Base-by-base conservation (phyloP, 306 rosid genomes). In the Inga oerstediana region DNA sequence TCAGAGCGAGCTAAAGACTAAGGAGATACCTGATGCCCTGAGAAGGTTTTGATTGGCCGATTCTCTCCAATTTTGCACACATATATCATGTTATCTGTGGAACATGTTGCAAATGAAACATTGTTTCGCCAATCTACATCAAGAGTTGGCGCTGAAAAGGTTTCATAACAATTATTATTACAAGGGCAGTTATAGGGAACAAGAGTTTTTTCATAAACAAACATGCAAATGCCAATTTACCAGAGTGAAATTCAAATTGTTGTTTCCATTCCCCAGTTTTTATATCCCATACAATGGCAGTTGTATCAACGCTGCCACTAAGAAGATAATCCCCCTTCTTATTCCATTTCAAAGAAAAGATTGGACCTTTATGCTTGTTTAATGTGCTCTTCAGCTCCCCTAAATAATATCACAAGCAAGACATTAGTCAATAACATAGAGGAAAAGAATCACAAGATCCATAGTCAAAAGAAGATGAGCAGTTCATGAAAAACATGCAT, bases 251-350 rank as follows among this genome's bases (percentile, higher is more conserved):
- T 75, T 91, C 94, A 82, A 91, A 91, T 80, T 87, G 94, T 76
- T 91, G 94, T 82, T 87, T 91, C 88, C 94, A 91, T 71, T 89
- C 94, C 65, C 86, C 92, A 44, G 89, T 86, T 84, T 82, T 91
- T 49, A 84, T 59, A 77, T 91, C 90, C 94, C 94, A 91, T n/a
- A 91, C 92, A 80, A 91, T 89, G 44, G 92, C 94, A 43, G 94
- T 89, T 81, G 76, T 87, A 80, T 91, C 92, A 74, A 87, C 89
- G 32, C 92, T 91, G 78, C 94, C 94, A 80, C 88, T 91, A 61
- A 91, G 89, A 91, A 91, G 94, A 87, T 91, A 91, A 86, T 91
- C 92, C n/a, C 94, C 92, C 71, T 91, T 89, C 86, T 84, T 89
- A 78, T 91, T 91, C 94, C 94, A 91, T 72, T 91, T 91, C 62